Conservation (phyloP, 352 stramenopile genomes). For the Phytophthora litchii region DNA sequence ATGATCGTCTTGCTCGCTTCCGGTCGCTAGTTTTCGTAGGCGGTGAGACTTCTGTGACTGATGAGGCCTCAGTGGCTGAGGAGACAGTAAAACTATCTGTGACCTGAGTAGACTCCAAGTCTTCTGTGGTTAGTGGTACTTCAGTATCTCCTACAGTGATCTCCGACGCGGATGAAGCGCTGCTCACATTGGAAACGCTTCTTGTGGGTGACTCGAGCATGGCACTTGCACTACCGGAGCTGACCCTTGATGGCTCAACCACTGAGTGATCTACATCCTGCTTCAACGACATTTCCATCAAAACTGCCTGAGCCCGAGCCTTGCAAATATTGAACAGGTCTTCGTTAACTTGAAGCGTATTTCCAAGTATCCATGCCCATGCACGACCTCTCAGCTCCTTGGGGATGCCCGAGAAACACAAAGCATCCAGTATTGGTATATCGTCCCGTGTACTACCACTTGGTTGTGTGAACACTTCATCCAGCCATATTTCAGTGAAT, state of each 20-base stretch:
- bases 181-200: conserved; percentile 38
- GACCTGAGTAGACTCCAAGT: conserved; percentile 4
- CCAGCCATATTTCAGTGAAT: conserved; percentile 77
- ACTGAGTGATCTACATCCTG: conserved; percentile 53
- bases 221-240: conserved; percentile 23
- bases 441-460: conserved; percentile 36
- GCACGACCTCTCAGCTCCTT: conserved; percentile 83
- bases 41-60: neutral
- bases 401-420: conserved; percentile 84
- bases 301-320: conserved; percentile 67
- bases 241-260: conserved; percentile 22
- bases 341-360: conserved; percentile 86
- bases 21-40: conserved; percentile 15
- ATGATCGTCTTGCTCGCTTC: conserved; percentile 36
- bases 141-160: conserved; percentile 26
- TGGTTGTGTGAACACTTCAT: conserved; percentile 61
- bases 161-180: conserved; percentile 35
- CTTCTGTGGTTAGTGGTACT: conserved; percentile 4
- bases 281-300: conserved; percentile 78
- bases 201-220: conserved; percentile 35
- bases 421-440: conserved; percentile 51
- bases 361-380: conserved; percentile 83
- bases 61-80: conserved; percentile 2
- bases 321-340: conserved; percentile 88
- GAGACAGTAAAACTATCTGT: neutral